Base-by-base conservation (phyloP, 331 rosid genomes). In the Quercus phellos region DNA sequence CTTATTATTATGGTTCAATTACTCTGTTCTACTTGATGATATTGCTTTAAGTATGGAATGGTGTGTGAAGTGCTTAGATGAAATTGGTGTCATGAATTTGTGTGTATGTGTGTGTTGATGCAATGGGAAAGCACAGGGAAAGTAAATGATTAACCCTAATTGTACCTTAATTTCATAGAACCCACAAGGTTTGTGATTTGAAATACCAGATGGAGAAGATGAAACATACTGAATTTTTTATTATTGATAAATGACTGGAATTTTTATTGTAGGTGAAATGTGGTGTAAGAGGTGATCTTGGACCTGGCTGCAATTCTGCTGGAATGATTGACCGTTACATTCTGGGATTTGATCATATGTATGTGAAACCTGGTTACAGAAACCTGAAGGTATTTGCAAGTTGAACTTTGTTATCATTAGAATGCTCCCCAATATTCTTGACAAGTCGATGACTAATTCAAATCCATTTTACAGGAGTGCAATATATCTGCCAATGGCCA, bases 301-400 rank as follows among this genome's bases (percentile, higher is more conserved):
- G 94, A 72, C 98, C 98, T 75, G 98, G 88, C 54, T 94, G 98
- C 78, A 94, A 90, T 85, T 85, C 98, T 78, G 97, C 95, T 34
- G 92, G 93, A 80, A 85, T 92, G 97, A 92, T 94, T 32, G 98
- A 94, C 81, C 95, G 97, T 75, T 90, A 82, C 78, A 78, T 92
- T 74, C 88, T 90, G 74, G 92, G 98, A 79, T 74, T 87, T 82
- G 74, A 81, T 67, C 98, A 92, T 86, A 75, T 94, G 70, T 94
- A 94, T 72, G 24, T 81, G 74, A 94, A 94, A 78, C 97, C 98
- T 19, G 92, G 80, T 61, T 92, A 87, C 86, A 87, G 92, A 88
- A 94, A 94, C 77, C 91, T 94, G 64, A 87, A 89, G 97, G 98
- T 94, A 78, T 72, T 53, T 63, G 51, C 79, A 43, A 77, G 64